Evolutionary conservation across 2,329 filamentous ascomycete genomes (phyloP).

Genomic region (Trichophyton schoenleinii): DNA sequence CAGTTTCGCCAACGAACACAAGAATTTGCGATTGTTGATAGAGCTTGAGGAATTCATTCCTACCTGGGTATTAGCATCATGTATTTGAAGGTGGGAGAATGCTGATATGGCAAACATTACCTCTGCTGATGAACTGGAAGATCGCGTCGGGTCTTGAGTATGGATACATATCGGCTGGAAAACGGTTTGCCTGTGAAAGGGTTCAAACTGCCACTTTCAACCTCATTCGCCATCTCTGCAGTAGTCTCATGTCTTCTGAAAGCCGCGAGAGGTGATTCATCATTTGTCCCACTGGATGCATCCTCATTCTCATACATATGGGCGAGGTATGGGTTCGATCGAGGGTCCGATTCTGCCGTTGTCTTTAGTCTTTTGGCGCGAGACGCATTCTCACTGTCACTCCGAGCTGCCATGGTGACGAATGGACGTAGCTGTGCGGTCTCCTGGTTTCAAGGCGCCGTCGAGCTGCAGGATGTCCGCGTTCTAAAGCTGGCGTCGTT

Average conservation of each 20-base stretch:
- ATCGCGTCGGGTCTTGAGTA: constrained; percentile 69
- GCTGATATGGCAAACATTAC: constrained; percentile 31
- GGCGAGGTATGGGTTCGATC: constrained; percentile 75
- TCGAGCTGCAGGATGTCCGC: neutral
- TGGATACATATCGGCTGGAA: constrained; percentile 76
- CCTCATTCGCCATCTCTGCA: constrained; percentile 55
- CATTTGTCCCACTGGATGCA: constrained; percentile 20
- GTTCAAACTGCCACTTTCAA: constrained; percentile 71
- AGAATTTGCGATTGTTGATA: constrained; percentile 93
- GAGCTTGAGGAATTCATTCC: constrained; percentile 82
- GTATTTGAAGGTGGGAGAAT: neutral
- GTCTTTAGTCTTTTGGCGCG: constrained; percentile 46
- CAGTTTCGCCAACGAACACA: constrained; percentile 96
- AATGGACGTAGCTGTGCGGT: neutral
- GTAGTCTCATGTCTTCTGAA: constrained; percentile 74
- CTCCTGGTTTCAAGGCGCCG: neutral
- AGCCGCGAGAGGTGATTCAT: constrained; percentile 41
- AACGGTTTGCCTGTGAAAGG: constrained; percentile 71
- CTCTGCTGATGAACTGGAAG: constrained; percentile 88
- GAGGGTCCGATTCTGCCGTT: constrained; percentile 38
- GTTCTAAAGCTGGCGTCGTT: neutral
- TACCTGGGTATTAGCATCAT: constrained; percentile 21
- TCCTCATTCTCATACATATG: constrained; percentile 60
- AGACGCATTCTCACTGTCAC: constrained; percentile 38
- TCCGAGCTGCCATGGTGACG: neutral